Evolutionary conservation across 768 basidiomycete species (phyloP).

Genomic region (Naematelia aurantialba): DNA sequence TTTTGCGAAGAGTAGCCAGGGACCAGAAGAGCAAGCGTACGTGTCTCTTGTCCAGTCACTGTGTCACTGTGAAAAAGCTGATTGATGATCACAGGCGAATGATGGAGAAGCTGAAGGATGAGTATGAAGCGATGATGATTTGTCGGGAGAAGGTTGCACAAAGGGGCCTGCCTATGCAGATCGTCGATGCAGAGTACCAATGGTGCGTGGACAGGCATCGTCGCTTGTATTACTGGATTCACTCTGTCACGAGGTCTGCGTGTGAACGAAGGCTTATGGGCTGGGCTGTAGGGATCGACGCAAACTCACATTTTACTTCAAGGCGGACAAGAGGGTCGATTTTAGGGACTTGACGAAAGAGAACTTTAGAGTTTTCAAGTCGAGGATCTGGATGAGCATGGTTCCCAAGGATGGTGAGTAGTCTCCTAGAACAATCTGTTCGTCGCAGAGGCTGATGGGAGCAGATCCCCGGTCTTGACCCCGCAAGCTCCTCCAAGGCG

Average conservation of each 20-base stretch:
- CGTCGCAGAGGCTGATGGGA: background rate
- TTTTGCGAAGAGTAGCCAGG: conserved; percentile 69
- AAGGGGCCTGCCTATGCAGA: conserved; percentile 96
- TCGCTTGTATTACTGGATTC: background rate
- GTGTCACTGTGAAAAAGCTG: background rate
- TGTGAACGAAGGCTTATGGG: too few relatives aligned
- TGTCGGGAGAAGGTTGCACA: conserved; percentile 88
- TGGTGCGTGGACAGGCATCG: conserved; percentile 57
- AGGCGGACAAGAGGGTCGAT: conserved; percentile 84
- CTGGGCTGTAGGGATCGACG: conserved; percentile 83
- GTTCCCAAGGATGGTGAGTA: conserved; percentile 38
- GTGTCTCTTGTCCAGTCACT: conserved; percentile 34
- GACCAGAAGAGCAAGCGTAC: conserved; percentile 73
- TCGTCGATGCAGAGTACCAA: conserved; percentile 97
- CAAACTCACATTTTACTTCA: conserved; percentile 96
- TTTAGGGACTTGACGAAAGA: conserved; percentile 95
- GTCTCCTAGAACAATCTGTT: background rate
- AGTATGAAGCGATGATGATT: conserved; percentile 82
- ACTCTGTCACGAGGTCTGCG: conserved; percentile 1
- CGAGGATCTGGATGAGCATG: conserved; percentile 46
- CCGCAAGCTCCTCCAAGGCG: too few relatives aligned
- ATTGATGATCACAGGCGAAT: conserved; percentile 58
- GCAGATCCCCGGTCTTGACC: background rate
- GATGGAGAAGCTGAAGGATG: conserved; percentile 79
- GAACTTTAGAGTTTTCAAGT: conserved; percentile 64